Evolutionary conservation across 331 rosid genomes (phyloP).

Genomic region (Prunus yedoensis): DNA sequence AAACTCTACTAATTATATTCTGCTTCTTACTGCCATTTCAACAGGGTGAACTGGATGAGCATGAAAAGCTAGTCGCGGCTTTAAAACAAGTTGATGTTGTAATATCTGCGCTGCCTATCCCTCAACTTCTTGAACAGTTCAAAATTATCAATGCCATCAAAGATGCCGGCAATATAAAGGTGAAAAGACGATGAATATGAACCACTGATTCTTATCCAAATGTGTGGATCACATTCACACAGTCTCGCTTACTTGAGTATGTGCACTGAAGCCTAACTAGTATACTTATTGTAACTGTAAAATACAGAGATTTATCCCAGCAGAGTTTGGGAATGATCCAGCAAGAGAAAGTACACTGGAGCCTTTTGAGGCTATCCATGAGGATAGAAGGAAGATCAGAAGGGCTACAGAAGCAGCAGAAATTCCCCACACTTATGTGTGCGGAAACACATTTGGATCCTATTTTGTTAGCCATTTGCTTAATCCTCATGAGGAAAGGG

Average conservation of each 20-base stretch:
- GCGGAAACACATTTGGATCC: conserved; percentile 35
- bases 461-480: conserved; percentile 34
- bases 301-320: conserved; percentile 42
- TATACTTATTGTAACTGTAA: too few species aligned
- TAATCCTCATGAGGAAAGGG: conserved; percentile 24
- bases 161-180: conserved; percentile 42
- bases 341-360: conserved; percentile 33
- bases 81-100: conserved; percentile 37
- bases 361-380: conserved; percentile 36
- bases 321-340: conserved; percentile 41
- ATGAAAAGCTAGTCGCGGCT: conserved; percentile 34
- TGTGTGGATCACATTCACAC: too few species aligned
- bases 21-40: background rate
- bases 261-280: background rate
- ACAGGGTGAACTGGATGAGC: conserved; percentile 44
- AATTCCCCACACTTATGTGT: conserved; percentile 31
- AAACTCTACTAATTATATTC: too few species aligned
- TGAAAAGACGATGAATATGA: background rate
- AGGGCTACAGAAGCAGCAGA: conserved; percentile 47
- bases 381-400: conserved; percentile 39
- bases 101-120: conserved; percentile 39
- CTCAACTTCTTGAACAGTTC: conserved; percentile 42
- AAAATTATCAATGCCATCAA: conserved; percentile 45
- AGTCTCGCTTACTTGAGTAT: too few species aligned
- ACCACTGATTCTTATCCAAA: too few species aligned